Conservation (phyloP, 2,329 filamentous ascomycete species). For the Penicillium crustosum region DNA sequence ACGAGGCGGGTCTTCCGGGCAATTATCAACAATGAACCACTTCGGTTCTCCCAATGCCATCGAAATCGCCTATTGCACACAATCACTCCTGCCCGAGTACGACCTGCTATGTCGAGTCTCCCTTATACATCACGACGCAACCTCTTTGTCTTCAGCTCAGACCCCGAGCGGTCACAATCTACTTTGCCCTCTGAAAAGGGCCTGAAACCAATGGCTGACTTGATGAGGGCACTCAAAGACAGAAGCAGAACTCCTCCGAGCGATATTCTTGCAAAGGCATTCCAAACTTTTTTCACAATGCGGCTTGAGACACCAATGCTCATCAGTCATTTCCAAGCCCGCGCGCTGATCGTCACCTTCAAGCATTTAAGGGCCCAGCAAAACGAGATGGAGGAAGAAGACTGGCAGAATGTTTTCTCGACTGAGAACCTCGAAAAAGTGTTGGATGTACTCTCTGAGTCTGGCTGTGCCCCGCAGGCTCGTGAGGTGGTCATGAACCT, state of each 20-base stretch:
- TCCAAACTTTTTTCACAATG: constrained; percentile 62
- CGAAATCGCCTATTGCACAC: constrained; percentile 33
- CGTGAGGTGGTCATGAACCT: constrained; percentile 40
- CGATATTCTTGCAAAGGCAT: constrained; percentile 64
- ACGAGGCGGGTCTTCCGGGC: constrained; percentile 47
- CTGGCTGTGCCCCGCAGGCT: constrained; percentile 38
- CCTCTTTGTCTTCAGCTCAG: constrained; percentile 43
- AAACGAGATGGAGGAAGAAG: constrained; percentile 31
- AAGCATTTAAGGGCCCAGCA: constrained; percentile 55
- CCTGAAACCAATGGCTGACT: constrained; percentile 68
- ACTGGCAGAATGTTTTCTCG: constrained; percentile 40
- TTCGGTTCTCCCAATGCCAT: constrained; percentile 41
- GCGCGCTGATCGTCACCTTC: constrained; percentile 60
- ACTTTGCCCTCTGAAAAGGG: constrained; percentile 62
- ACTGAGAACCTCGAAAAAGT: constrained; percentile 42
- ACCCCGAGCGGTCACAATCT: constrained; percentile 53
- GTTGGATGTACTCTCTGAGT: constrained; percentile 40
- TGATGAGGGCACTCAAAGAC: constrained; percentile 63
- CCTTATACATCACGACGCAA: constrained; percentile 39
- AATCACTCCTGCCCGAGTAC: constrained; percentile 32
- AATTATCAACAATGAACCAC: constrained; percentile 47
- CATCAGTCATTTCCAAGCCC: constrained; percentile 67
- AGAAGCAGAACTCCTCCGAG: constrained; percentile 63
- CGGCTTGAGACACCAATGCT: constrained; percentile 49
- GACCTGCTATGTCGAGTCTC: constrained; percentile 28